A percentile compares a stretch with the other conserved stretches of the same genome.
These are phyloP conservation scores for Rosa multiflora DNA, from an alignment of 306 rosid genomes.

Conservation along the genomic window DNA sequence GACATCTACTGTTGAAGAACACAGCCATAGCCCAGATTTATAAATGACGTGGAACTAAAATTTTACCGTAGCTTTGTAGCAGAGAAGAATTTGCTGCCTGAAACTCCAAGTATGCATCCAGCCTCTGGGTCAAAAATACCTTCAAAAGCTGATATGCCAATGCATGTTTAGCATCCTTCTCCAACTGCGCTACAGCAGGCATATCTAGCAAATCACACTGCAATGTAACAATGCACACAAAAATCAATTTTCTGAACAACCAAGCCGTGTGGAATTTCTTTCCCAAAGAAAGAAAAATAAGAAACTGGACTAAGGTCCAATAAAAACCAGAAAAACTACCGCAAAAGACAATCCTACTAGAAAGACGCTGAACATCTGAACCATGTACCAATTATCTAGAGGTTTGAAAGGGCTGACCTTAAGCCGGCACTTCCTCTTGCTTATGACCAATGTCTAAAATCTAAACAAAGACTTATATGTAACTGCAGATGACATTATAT, in stretches of 20 bases:
- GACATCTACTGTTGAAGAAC: not conserved
- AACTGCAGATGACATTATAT: not conserved
- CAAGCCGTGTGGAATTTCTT: not conserved
- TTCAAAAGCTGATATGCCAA: constrained; percentile 74
- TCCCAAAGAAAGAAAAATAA: not conserved
- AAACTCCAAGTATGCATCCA: constrained; percentile 79
- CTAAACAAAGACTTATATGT: not conserved
- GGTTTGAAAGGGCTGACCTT: not conserved
- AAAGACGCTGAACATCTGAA: not conserved
- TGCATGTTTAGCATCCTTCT: constrained; percentile 82
- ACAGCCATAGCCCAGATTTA: not conserved
- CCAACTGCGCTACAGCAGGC: constrained; percentile 85
- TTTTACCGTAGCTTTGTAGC: constrained; percentile 67
- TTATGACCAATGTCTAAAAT: not conserved
- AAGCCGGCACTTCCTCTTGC: not conserved
- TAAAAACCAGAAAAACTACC: not conserved
- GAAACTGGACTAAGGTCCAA: not conserved
- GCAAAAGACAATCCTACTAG: not conserved
- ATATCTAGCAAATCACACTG: constrained; percentile 85
- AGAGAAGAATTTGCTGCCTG: constrained; percentile 72
- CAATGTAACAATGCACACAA: constrained; percentile 16
- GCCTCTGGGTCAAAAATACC: constrained; percentile 79
- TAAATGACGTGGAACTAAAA: not conserved
- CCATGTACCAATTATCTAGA: not conserved
- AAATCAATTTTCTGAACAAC: constrained; percentile 8